These are phyloP conservation scores for Thelonectria rubi DNA, from an alignment of 2,329 filamentous ascomycete species.

Conservation along the genomic window DNA sequence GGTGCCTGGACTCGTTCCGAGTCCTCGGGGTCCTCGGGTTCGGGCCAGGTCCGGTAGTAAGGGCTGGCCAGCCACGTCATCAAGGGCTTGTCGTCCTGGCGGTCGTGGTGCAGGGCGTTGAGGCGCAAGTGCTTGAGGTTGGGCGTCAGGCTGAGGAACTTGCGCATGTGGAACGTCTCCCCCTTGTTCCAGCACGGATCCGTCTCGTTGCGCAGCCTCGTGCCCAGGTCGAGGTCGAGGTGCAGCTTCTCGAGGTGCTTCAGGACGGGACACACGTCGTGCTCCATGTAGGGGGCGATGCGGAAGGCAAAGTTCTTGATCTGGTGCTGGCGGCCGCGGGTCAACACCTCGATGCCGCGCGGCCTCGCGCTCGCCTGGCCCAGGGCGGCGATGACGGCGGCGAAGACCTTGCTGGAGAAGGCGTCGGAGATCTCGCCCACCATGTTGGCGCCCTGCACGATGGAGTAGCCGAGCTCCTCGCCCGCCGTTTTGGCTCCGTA, in stretches of 20 bases:
- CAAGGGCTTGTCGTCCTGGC: constrained; percentile 40
- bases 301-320: constrained; percentile 57
- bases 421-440: not conserved
- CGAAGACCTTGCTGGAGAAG: constrained; percentile 50
- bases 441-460: constrained; percentile 18
- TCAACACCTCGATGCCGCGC: constrained; percentile 58
- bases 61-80: constrained; percentile 51
- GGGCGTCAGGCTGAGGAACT: constrained; percentile 37
- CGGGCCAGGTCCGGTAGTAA: not conserved
- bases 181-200: no score
- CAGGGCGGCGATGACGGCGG: constrained; percentile 53
- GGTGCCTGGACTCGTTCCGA: no score
- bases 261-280: constrained; percentile 53
- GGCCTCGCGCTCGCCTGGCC: constrained; percentile 50
- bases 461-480: constrained; percentile 45
- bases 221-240: constrained; percentile 39
- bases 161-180: constrained; percentile 23
- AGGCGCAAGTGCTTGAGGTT: constrained; percentile 63
- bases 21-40: not conserved
- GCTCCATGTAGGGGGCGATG: constrained; percentile 52
- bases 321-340: constrained; percentile 43
- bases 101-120: constrained; percentile 47
- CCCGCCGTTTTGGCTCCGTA: constrained; percentile 59
- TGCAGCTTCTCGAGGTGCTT: constrained; percentile 56
- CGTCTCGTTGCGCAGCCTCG: not conserved